Evolutionary conservation across 805 yeast genomes (phyloP).

Genomic region (Kluyveromyces starmeri): DNA sequence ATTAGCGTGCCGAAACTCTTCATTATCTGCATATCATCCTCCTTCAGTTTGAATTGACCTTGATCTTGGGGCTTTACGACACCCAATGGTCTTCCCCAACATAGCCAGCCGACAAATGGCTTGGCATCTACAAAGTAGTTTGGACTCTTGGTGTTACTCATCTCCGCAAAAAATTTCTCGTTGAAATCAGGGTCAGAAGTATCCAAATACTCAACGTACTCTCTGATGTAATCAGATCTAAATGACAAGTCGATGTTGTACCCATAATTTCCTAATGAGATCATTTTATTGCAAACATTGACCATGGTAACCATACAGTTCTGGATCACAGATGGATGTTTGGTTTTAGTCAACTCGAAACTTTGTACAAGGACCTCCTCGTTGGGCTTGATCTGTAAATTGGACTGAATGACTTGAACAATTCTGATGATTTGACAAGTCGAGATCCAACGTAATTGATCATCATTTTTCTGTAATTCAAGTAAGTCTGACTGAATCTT

Average conservation of each 20-base stretch:
- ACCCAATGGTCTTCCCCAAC: slow-evolving; percentile 55
- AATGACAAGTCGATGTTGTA: slow-evolving; percentile 40
- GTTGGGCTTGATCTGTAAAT: slow-evolving; percentile 39
- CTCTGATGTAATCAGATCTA: slow-evolving; percentile 34
- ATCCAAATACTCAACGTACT: slow-evolving; percentile 35
- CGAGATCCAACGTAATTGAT: slow-evolving; percentile 44
- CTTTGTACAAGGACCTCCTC: slow-evolving; percentile 36
- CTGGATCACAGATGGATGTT: slow-evolving; percentile 61
- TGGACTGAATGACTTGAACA: slow-evolving; percentile 44
- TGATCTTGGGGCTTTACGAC: slow-evolving; percentile 33
- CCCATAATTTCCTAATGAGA: slow-evolving; percentile 36
- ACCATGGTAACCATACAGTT: slow-evolving; percentile 53
- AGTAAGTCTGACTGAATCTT: slow-evolving; percentile 35
- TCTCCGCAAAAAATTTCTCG: slow-evolving; percentile 40
- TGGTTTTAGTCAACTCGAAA: slow-evolving; percentile 40
- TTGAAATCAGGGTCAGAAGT: slow-evolving; percentile 35
- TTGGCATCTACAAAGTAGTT: slow-evolving; percentile 49
- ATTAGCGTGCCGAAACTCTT: slow-evolving; percentile 36
- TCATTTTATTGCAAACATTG: slow-evolving; percentile 39
- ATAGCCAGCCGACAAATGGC: slow-evolving; percentile 56
- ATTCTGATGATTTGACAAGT: slow-evolving; percentile 41
- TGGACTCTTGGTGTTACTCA: slow-evolving; percentile 40
- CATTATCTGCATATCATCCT: slow-evolving; percentile 37
- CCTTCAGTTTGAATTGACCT: slow-evolving; percentile 25
- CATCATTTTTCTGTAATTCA: slow-evolving; percentile 11